Conservation (phyloP, 108 stramenopile genomes). For the Phaeodactylum tricornutum region DNA sequence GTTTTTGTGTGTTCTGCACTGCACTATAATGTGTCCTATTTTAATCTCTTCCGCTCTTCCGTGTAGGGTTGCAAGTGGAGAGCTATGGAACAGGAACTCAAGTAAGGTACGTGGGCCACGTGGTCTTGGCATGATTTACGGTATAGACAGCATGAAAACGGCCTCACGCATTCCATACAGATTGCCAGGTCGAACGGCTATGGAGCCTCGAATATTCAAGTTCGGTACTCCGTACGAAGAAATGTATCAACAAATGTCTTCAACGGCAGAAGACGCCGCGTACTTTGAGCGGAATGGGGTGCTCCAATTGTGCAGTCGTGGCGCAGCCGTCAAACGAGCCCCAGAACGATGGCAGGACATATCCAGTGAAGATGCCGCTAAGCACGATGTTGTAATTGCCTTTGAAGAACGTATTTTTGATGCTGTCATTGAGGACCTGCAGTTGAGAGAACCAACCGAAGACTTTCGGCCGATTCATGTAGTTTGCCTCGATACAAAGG, state of each 20-base stretch:
- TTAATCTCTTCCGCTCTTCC: constrained; percentile 1
- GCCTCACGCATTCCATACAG: constrained; percentile 1
- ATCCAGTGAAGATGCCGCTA: constrained; percentile 32
- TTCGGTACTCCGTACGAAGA: constrained; percentile 85
- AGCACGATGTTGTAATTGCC: constrained; percentile 82
- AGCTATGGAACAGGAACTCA: constrained; percentile 86
- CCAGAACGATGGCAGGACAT: constrained; percentile 89
- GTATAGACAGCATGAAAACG: too few relatives aligned
- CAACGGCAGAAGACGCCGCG: constrained; percentile 74
- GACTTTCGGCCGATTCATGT: constrained; percentile 84
- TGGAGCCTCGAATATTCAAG: constrained; percentile 82
- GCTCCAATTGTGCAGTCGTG: constrained; percentile 75
- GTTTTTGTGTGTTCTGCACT: too few relatives aligned
- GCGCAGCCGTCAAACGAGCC: constrained; percentile 76
- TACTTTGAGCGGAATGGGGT: constrained; percentile 80
- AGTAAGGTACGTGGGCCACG: constrained; percentile 46
- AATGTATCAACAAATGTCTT: constrained; percentile 72
- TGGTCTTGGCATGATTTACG: too few relatives aligned
- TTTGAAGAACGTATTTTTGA: constrained; percentile 91
- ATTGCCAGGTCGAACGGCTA: constrained; percentile 39
- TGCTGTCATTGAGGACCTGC: constrained; percentile 87
- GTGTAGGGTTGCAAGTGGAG: constrained; percentile 61
- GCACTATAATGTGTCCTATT: not conserved
- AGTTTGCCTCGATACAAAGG: constrained; percentile 88
- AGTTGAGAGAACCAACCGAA: constrained; percentile 81